phyloP scores from a whole-genome alignment of 768 basidiomycete genomes.

The Boletus subparvulus region DNA sequence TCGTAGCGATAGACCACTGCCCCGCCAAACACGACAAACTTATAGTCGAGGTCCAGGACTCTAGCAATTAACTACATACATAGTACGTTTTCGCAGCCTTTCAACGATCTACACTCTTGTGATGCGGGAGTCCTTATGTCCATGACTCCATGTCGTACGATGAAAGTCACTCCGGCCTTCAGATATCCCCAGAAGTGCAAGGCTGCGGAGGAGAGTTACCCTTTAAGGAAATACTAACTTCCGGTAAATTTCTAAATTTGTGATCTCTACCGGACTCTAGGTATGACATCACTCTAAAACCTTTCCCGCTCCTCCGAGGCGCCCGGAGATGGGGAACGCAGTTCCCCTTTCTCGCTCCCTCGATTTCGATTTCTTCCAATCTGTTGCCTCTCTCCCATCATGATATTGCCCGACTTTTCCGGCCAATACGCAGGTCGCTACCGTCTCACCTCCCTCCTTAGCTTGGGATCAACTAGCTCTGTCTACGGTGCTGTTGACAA shows the following conservation, averaged over 20 bases:
- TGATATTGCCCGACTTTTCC: conserved; percentile 47
- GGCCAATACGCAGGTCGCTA: conserved; percentile 57
- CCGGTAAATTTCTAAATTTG: conserved; percentile 2
- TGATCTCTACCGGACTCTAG: neutral
- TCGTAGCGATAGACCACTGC: too few species aligned
- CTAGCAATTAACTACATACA: too few species aligned
- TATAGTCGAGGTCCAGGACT: too few species aligned
- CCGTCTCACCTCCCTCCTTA: conserved; percentile 60
- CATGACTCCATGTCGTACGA: too few species aligned
- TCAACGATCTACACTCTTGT: too few species aligned
- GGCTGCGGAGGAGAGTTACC: neutral
- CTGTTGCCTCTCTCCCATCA: neutral
- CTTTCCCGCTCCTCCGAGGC: neutral
- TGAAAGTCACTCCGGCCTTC: too few species aligned
- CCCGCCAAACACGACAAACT: too few species aligned
- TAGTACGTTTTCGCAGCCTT: too few species aligned
- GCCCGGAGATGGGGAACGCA: neutral
- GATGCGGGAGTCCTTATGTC: too few species aligned
- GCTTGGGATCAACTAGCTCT: conserved; percentile 73
- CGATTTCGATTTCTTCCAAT: too few species aligned
- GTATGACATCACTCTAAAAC: conserved; percentile 4
- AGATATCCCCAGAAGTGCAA: too few species aligned
- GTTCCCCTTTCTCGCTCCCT: neutral
- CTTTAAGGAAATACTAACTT: too few species aligned
- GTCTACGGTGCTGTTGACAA: conserved; percentile 72